These are phyloP conservation scores for Aaosphaeria pasadenensis DNA, from an alignment of 2,329 filamentous ascomycete genomes.

Conservation along the genomic window DNA sequence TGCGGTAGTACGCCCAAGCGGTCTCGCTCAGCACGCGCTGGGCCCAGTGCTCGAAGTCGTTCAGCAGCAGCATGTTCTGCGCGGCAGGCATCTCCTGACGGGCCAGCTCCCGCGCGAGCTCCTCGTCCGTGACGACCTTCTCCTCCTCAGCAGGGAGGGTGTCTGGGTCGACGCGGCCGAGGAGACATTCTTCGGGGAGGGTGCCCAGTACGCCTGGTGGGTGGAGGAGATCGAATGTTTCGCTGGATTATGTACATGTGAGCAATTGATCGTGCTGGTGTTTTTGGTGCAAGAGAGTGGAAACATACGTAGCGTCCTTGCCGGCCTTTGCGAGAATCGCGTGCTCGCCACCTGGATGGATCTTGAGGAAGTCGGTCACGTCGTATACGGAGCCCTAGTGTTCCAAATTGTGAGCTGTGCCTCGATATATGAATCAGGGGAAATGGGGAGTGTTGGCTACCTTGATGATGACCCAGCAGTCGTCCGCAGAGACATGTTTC, in stretches of 20 bases:
- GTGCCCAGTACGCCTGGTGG: not conserved
- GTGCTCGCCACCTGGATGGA: not conserved
- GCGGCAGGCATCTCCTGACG: not conserved
- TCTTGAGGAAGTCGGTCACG: not conserved
- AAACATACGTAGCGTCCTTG: not conserved
- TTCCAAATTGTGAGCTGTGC: not conserved
- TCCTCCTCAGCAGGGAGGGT: not conserved
- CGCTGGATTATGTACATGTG: not conserved
- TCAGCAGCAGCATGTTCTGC: not conserved
- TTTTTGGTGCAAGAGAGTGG: too few species aligned
- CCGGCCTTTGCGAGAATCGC: not conserved
- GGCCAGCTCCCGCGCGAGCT: not conserved
- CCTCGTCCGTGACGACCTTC: not conserved
- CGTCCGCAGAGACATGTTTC: slow-evolving; percentile 1
- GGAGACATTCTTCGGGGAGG: not conserved
- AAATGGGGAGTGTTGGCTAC: not conserved
- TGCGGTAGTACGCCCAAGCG: not conserved
- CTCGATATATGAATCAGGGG: not conserved
- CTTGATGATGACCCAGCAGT: slow-evolving; percentile 3
- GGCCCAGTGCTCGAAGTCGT: not conserved
- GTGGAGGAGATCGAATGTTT: not conserved
- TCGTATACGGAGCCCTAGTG: not conserved
- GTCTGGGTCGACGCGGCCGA: not conserved
- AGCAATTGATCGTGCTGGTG: too few species aligned
- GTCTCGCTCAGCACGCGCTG: not conserved